Base-by-base conservation (phyloP, 768 basidiomycete genomes). In the Boletus tylopilopsis region DNA sequence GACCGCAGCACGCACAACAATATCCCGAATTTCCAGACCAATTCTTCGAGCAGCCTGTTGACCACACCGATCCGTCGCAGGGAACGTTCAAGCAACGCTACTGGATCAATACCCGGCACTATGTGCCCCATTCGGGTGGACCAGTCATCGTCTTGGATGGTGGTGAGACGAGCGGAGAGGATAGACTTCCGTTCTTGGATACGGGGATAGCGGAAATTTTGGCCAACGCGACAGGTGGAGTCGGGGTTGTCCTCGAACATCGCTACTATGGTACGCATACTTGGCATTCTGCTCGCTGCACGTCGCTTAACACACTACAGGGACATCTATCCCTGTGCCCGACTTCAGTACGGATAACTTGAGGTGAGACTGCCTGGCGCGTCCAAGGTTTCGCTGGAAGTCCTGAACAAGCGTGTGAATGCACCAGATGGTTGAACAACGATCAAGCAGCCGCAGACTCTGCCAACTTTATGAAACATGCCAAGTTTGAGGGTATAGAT, bases 91-190 rank as follows among this genome's bases (percentile, higher is more conserved):
- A 76, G 44, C 94, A 98, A 63, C 79, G 95, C 18, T 99, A 92
- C 68, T 99, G 95, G 95, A 75, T 94, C 32, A 94, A 85, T 62
- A 80, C 81, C 18, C 78, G 88, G 29, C 83, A 90, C 66, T 97
- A 94, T 67, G 73, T 79, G 47, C 75, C 82, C 0, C 76, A 83
- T 6, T 68, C 76, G 2, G 82, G 84, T 37, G 88, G 84, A 2
- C 95, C 94, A 0, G 90, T 97, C 19, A 85, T 92, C 57, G 81
- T 97, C 2, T 70, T 97, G 19, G 95, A 97, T 66, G 92, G 91
- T 1, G 95, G 95, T 15, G 95, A 97, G 71, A 95, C 92, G 4
- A 86, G 80, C 53, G 95, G 92, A 18, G 82, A 81, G 67, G 79
- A 87, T 34, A 57, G 82, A 36, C 48, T 75, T 37, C 71, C 70